Conservation (phyloP, 345 rosid genomes). For the Populus ilicifolia region DNA sequence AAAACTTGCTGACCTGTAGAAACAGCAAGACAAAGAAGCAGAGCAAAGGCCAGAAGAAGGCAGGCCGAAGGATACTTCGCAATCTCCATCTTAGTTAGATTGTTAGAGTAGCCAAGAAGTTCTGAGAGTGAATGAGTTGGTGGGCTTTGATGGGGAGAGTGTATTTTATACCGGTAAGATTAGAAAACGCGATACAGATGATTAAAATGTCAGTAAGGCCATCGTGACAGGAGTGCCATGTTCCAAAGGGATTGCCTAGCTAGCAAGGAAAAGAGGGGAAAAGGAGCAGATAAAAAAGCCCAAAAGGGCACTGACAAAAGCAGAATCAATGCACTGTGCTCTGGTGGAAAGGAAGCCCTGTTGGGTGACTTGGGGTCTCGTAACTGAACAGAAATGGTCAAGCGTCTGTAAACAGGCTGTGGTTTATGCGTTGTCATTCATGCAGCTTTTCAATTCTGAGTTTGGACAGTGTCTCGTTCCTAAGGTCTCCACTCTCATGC, state of each 20-base stretch:
- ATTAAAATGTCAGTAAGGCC: no score
- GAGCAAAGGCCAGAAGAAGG: background rate
- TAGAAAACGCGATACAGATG: background rate
- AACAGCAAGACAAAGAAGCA: background rate
- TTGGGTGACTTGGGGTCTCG: no score
- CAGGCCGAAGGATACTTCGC: background rate
- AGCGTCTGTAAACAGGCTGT: no score
- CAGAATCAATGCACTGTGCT: no score
- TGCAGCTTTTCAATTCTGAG: background rate
- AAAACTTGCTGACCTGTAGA: background rate
- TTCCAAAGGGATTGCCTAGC: no score
- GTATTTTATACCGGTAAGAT: background rate
- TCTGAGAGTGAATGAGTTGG: background rate
- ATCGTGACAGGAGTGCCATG: no score
- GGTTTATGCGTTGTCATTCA: background rate
- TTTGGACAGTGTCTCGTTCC: background rate
- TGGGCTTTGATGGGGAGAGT: background rate
- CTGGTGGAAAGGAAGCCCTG: no score
- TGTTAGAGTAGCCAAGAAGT: background rate
- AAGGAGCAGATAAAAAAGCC: no score
- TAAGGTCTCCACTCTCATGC: no score
- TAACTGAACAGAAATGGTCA: no score
- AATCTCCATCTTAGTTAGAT: background rate
- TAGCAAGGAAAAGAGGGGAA: no score
- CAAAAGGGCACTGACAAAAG: no score